A percentile compares a stretch with the other conserved stretches of the same genome.
phyloP scores from a whole-genome alignment of 371 early-diverging fungal species.

The Thermomucor indicae-seudaticae region DNA sequence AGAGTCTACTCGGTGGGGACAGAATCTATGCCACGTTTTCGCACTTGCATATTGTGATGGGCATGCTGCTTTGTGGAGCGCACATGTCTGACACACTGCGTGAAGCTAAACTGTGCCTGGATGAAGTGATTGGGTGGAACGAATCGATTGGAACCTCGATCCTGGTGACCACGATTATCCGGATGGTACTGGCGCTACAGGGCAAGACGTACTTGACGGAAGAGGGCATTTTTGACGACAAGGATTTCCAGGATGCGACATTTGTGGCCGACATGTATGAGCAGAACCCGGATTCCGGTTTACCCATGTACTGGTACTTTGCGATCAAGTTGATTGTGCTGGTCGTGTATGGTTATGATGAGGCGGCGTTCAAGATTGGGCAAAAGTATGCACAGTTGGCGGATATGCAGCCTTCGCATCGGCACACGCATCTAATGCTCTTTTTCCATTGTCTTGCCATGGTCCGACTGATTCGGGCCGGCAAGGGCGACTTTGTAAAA shows the following conservation, averaged over 20 bases:
- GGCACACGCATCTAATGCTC: constrained; percentile 37
- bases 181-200: constrained; percentile 34
- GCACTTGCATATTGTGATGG: constrained; percentile 27
- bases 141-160: constrained; percentile 22
- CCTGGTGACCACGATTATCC: constrained; percentile 26
- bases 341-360: constrained; percentile 27
- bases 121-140: constrained; percentile 23
- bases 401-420: constrained; percentile 27
- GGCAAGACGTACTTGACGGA: constrained; percentile 31
- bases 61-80: constrained; percentile 28
- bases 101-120: constrained; percentile 32
- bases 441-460: constrained; percentile 39
- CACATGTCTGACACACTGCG: constrained; percentile 29
- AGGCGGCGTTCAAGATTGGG: constrained; percentile 24
- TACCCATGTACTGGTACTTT: constrained; percentile 28
- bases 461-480: constrained; percentile 17
- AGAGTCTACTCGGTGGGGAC: constrained; percentile 39
- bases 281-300: constrained; percentile 10
- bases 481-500: constrained; percentile 5
- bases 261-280: constrained; percentile 22
- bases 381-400: constrained; percentile 20
- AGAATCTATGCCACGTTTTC: constrained; percentile 38
- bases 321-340: constrained; percentile 27
- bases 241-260: constrained; percentile 22
- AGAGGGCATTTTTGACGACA: constrained; percentile 32